A percentile compares a stretch with the other conserved stretches of the same genome.
These are phyloP conservation scores for Ensete glaucum DNA, from an alignment of 176 grass and related monocot genomes.

Conservation along the genomic window DNA sequence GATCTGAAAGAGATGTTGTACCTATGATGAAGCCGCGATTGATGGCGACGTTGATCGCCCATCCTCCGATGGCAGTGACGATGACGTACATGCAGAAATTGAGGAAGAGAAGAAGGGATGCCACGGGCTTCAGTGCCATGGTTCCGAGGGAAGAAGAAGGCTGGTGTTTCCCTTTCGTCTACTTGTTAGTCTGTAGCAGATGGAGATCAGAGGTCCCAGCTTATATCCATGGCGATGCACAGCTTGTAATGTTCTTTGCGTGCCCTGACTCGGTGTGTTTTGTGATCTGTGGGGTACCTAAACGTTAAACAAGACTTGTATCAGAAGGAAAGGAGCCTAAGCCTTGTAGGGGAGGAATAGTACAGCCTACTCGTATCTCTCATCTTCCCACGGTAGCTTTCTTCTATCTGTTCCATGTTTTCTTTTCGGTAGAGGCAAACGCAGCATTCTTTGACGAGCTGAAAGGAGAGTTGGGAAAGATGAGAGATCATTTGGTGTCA, in stretches of 20 bases:
- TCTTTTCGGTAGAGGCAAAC: too few species aligned
- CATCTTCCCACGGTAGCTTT: too few species aligned
- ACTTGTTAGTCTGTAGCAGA: too few species aligned
- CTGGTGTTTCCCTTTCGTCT: too few species aligned
- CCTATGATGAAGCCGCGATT: constrained; percentile 80
- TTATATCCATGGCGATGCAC: background rate
- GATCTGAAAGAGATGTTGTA: constrained; percentile 3
- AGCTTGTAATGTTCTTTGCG: background rate
- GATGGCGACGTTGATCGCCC: constrained; percentile 58
- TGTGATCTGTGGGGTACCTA: background rate
- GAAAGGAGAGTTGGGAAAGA: too few species aligned
- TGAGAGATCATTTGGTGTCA: too few species aligned
- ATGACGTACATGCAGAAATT: constrained; percentile 74
- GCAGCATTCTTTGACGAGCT: too few species aligned
- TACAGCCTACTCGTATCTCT: too few species aligned
- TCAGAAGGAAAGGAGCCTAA: background rate
- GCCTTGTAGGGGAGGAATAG: background rate
- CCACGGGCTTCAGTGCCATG: constrained; percentile 57
- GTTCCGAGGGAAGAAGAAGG: background rate
- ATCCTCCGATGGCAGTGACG: constrained; percentile 59
- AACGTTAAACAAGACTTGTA: background rate
- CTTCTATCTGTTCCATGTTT: too few species aligned
- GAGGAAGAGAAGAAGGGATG: constrained; percentile 47
- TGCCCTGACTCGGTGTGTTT: background rate
- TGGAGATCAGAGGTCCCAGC: too few species aligned